Evolutionary conservation across 2,329 filamentous ascomycete species (phyloP).

Genomic region (Clonostachys chloroleuca): DNA sequence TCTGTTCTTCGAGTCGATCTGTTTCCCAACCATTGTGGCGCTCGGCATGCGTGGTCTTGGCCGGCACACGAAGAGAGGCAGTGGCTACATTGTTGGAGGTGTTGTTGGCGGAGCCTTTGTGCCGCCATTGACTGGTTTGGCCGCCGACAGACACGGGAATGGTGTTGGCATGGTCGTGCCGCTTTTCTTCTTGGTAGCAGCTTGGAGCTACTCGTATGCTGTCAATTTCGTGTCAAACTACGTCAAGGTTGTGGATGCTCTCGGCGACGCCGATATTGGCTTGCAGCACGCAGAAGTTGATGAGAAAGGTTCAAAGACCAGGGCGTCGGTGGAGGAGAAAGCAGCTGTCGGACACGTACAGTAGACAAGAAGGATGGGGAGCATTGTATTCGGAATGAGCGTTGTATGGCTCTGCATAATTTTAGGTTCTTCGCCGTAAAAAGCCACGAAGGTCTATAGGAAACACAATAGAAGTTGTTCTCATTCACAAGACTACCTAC

Average conservation of each 20-base stretch:
- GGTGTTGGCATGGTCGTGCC: constrained; percentile 65
- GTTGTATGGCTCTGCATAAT: too few relatives aligned
- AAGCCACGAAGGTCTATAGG: too few relatives aligned
- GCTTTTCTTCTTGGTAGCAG: constrained; percentile 50
- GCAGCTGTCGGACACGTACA: not conserved
- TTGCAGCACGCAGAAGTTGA: constrained; percentile 17
- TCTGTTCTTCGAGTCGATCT: constrained; percentile 76
- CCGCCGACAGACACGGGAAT: constrained; percentile 58
- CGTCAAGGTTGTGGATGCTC: constrained; percentile 56
- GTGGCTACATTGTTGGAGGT: constrained; percentile 63
- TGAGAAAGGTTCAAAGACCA: not conserved
- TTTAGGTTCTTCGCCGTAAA: too few relatives aligned
- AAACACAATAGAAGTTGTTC: too few relatives aligned
- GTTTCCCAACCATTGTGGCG: constrained; percentile 78
- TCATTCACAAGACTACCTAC: too few relatives aligned
- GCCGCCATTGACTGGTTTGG: constrained; percentile 66
- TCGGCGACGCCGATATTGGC: constrained; percentile 39
- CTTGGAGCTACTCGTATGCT: constrained; percentile 50
- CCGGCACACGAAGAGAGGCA: constrained; percentile 72
- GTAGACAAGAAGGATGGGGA: too few relatives aligned
- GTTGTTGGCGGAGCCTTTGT: constrained; percentile 71
- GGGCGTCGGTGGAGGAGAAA: constrained; percentile 1
- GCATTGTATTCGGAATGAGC: too few relatives aligned
- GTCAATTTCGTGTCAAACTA: constrained; percentile 67
- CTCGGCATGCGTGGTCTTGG: constrained; percentile 73